phyloP scores from a whole-genome alignment of 228 moss, liverwort and hornwort genomes.

The Sphagnum fallax region DNA sequence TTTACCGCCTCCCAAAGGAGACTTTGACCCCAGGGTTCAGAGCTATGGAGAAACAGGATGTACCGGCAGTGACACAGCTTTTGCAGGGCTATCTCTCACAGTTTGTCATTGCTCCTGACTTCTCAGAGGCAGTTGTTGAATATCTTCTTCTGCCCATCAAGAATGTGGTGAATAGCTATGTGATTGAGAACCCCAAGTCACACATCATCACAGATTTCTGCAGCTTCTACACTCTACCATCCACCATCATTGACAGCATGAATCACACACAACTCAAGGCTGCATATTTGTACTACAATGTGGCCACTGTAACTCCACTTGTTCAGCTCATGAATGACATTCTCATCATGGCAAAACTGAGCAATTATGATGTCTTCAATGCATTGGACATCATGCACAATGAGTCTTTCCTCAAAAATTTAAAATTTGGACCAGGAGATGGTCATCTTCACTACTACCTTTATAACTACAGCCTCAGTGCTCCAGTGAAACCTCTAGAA shows the following conservation, averaged over 20 bases:
- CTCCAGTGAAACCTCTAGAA: conserved; percentile 41
- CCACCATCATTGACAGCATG: conserved; percentile 51
- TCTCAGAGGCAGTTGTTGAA: conserved; percentile 40
- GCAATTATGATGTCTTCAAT: conserved; percentile 51
- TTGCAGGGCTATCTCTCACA: conserved; percentile 28
- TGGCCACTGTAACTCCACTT: conserved; percentile 43
- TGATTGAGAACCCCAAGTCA: conserved; percentile 40
- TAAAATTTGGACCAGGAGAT: conserved; percentile 58
- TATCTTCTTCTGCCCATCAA: conserved; percentile 37
- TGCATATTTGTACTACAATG: conserved; percentile 56
- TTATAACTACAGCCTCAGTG: conserved; percentile 45
- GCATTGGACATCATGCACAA: conserved; percentile 65
- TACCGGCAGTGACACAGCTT: conserved; percentile 34
- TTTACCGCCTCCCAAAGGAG: conserved; percentile 40
- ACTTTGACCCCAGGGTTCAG: conserved; percentile 36
- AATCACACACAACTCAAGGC: conserved; percentile 42
- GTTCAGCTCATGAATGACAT: conserved; percentile 45
- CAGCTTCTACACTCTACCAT: conserved; percentile 54
- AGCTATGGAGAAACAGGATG: conserved; percentile 44
- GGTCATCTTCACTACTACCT: conserved; percentile 55
- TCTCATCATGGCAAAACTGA: conserved; percentile 44
- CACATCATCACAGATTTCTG: conserved; percentile 52
- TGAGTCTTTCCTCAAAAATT: conserved; percentile 46
- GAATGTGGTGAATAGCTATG: conserved; percentile 51
- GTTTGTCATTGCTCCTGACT: conserved; percentile 33